Evolutionary conservation across 164 flowering plant genomes (phyloP).

Genomic region (Chimonanthus salicifolius): DNA sequence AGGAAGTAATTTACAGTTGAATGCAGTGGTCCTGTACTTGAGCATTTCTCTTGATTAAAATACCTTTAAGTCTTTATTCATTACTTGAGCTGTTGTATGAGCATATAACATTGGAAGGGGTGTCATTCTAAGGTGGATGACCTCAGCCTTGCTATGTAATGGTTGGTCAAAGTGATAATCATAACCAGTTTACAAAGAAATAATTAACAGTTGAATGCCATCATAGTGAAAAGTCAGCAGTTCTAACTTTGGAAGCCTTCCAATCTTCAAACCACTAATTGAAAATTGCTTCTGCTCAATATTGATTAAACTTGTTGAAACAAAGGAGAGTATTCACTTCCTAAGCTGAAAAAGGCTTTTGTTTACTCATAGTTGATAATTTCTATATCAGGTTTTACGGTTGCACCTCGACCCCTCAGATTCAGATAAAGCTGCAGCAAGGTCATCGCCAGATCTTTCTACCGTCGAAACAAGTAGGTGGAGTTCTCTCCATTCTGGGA

Average conservation of each 20-base stretch:
- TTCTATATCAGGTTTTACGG: conserved; percentile 55
- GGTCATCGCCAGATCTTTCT: conserved; percentile 12
- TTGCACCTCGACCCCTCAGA: conserved; percentile 62
- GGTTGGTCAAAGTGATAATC: background rate
- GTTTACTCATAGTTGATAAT: background rate
- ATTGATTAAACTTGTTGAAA: too few species aligned
- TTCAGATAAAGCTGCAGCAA: conserved; percentile 18
- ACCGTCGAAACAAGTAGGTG: conserved; percentile 22
- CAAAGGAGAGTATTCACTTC: background rate
- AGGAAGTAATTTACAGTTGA: background rate
- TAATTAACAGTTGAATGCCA: background rate
- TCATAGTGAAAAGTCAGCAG: background rate
- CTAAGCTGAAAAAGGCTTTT: too few species aligned
- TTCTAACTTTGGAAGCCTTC: background rate
- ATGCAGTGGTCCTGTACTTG: background rate
- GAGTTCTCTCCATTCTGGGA: conserved; percentile 28
- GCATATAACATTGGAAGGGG: background rate
- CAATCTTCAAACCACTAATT: background rate
- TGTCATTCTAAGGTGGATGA: too few species aligned
- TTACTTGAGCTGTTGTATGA: background rate
- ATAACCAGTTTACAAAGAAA: background rate
- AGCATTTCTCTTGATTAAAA: background rate
- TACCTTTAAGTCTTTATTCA: background rate
- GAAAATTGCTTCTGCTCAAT: background rate
- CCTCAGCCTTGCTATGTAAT: background rate